Evolutionary conservation across 768 basidiomycete genomes (phyloP), one percentile per base, ranked within the genome.

Genomic region (Boletus pseudopeckii): DNA sequence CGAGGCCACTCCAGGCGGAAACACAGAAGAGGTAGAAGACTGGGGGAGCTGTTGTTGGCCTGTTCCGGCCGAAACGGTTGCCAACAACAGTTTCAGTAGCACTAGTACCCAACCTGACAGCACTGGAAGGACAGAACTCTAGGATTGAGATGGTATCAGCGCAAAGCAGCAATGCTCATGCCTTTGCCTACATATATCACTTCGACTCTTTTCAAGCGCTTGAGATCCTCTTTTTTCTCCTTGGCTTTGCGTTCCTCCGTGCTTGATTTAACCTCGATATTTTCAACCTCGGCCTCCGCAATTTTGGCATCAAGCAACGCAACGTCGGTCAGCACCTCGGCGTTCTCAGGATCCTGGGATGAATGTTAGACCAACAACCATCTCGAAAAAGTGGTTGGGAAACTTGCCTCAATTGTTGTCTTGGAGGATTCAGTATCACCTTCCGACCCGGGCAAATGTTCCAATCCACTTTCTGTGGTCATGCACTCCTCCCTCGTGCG

Each of bases 401-500:
- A 44, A 54, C 71, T 60, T 58, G 76, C 80, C 58, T 75, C 75
- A 3, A 67, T 59, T 28, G 66, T 75, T 48, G 76, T 76, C 10
- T 77, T 80, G 7, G 78, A 79, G 5, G 79, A 77, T 55, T 83
- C 80, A 48, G 74, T 72, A 43, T 82, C 77, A 18, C 74, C 80
- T 57, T 85, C 86, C 34, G 80, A 74, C 30, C 87, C 88, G 14
- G 88, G 86, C 75, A 90, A 79, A 59, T 81, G 80, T 20, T 93
- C 89, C 55, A 97, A 71, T 13, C 97, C 97, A 64, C 93, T 92
- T 73, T 99, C 97, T 44, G 85, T 83, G 2, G 87, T 86, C 80
- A 97, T 91, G 65, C 89, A 98, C 64, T 98, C 96, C 70, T 98
- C 95, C 60, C 97, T 79, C 17, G 92, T 90, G 67, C 88, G 80